Conservation (phyloP, 352 stramenopile genomes). For the Globisporangium carolinianum region DNA sequence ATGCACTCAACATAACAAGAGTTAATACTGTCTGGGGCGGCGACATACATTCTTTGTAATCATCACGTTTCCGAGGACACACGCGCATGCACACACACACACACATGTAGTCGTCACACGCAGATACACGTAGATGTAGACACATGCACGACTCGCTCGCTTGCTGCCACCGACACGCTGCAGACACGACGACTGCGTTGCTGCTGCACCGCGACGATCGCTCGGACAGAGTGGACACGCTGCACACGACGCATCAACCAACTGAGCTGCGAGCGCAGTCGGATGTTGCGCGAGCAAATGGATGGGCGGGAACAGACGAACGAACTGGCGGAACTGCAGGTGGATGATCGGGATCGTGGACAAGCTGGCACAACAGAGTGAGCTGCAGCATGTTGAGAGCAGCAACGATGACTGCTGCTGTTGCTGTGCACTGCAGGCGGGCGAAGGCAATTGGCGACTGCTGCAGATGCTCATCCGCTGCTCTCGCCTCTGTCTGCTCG, state of each 20-base stretch:
- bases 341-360: neutral
- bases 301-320: no score
- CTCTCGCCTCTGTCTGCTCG: neutral
- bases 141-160: neutral
- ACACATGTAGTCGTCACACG: neutral
- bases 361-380: no score
- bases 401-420: neutral
- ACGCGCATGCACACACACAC: slow-evolving; percentile 2
- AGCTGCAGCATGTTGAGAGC: no score
- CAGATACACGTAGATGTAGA: no score
- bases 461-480: neutral
- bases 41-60: slow-evolving; percentile 67
- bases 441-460: slow-evolving; percentile 11
- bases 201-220: no score
- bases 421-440: neutral
- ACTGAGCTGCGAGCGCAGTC: no score
- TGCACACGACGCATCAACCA: no score
- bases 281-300: neutral
- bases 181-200: no score
- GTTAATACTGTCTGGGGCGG: slow-evolving; percentile 83
- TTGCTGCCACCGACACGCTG: neutral
- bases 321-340: neutral
- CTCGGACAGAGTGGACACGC: no score
- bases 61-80: slow-evolving; percentile 17
- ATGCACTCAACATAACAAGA: slow-evolving; percentile 80